These are phyloP conservation scores for Venturia asperata DNA, from an alignment of 2,329 filamentous ascomycete genomes.

Conservation along the genomic window DNA sequence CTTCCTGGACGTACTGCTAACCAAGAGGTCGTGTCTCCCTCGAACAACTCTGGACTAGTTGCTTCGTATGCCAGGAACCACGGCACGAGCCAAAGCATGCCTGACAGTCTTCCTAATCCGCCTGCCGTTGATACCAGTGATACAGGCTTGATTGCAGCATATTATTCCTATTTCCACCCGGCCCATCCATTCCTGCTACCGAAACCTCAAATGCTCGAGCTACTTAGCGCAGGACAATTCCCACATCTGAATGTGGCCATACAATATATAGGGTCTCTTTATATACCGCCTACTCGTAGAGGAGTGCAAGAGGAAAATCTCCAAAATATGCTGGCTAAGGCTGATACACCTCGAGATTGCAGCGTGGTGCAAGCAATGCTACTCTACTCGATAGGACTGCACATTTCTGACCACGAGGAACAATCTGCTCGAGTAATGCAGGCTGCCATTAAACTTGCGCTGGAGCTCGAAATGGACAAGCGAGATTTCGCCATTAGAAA, in stretches of 20 bases:
- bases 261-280: slow-evolving; percentile 51
- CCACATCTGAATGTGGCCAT: slow-evolving; percentile 48
- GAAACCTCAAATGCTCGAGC: slow-evolving; percentile 33
- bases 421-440: slow-evolving; percentile 60
- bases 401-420: slow-evolving; percentile 63
- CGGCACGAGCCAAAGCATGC: neutral
- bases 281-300: slow-evolving; percentile 40
- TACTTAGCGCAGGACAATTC: slow-evolving; percentile 35
- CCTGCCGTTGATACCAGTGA: slow-evolving; percentile 10
- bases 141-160: slow-evolving; percentile 37
- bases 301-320: slow-evolving; percentile 39
- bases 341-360: slow-evolving; percentile 30
- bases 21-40: neutral
- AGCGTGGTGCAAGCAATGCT: slow-evolving; percentile 72
- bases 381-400: slow-evolving; percentile 67
- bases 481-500: slow-evolving; percentile 58
- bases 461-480: slow-evolving; percentile 70
- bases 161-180: slow-evolving; percentile 49
- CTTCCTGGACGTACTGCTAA: neutral
- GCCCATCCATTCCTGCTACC: slow-evolving; percentile 52
- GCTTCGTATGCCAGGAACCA: neutral
- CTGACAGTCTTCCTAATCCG: neutral
- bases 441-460: slow-evolving; percentile 61
- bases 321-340: slow-evolving; percentile 28
- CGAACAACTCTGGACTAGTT: neutral